Evolutionary conservation across 116 monocot genomes (phyloP).

Genomic region (Cymodocea nodosa): DNA sequence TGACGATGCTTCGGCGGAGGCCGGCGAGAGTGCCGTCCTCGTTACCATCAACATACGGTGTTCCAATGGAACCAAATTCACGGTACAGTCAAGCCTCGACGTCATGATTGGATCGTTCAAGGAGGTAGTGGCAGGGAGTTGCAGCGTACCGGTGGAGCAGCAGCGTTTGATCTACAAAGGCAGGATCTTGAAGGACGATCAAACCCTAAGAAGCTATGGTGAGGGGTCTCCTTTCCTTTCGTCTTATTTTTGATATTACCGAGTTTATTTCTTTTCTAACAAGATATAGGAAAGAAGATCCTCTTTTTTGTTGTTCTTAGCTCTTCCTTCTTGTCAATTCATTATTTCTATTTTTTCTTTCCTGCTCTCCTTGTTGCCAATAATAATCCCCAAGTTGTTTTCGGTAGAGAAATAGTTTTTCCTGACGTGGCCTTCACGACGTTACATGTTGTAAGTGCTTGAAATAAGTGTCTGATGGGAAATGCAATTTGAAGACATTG

Average conservation of each 20-base stretch:
- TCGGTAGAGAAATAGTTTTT: too few species aligned
- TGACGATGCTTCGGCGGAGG: slow-evolving; percentile 1
- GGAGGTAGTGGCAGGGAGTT: slow-evolving; percentile 25
- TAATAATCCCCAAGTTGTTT: too few species aligned
- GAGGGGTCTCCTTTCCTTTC: background rate
- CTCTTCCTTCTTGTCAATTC: too few species aligned
- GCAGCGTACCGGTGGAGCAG: slow-evolving; percentile 44
- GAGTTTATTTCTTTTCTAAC: too few species aligned
- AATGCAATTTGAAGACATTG: too few species aligned
- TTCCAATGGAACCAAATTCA: slow-evolving; percentile 62
- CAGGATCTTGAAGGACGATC: slow-evolving; percentile 71
- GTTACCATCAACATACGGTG: slow-evolving; percentile 41
- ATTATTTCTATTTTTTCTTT: too few species aligned
- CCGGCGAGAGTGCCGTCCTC: background rate
- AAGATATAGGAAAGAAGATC: too few species aligned
- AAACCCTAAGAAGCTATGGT: slow-evolving; percentile 71
- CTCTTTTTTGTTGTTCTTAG: too few species aligned
- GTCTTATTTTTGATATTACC: background rate
- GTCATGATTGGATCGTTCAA: slow-evolving; percentile 35
- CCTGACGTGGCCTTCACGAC: too few species aligned
- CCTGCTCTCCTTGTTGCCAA: too few species aligned
- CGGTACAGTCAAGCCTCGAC: slow-evolving; percentile 32
- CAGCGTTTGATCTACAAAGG: slow-evolving; percentile 77
- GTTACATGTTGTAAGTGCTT: too few species aligned
- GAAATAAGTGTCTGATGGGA: too few species aligned